Conservation (phyloP, 345 rosid species). For the Bretschneidera sinensis region DNA sequence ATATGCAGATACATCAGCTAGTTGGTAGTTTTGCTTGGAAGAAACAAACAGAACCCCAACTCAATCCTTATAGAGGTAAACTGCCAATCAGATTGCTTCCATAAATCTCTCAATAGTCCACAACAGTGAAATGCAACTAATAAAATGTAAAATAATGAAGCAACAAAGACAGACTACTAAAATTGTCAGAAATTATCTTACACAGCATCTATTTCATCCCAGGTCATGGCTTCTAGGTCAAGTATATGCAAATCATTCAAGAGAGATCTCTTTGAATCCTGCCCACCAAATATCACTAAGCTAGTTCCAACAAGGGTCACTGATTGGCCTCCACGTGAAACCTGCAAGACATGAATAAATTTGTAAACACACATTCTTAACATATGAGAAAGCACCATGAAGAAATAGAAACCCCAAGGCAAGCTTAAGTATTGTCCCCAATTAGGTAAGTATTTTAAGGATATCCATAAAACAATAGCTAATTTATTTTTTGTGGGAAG, state of each 20-base stretch:
- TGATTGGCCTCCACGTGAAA: conserved; percentile 97
- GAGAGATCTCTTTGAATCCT: conserved; percentile 86
- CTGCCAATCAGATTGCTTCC: background rate
- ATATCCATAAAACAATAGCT: too few species aligned
- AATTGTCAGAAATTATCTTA: too few species aligned
- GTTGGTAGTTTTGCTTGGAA: background rate
- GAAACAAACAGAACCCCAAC: background rate
- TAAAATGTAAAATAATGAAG: too few species aligned
- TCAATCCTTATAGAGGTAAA: background rate
- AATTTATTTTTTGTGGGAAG: too few species aligned
- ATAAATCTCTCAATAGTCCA: conserved; percentile 10
- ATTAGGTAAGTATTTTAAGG: too few species aligned
- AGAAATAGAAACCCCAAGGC: background rate
- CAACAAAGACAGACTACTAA: too few species aligned
- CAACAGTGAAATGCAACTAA: conserved; percentile 10
- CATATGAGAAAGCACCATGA: background rate
- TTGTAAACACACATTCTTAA: conserved; percentile 1
- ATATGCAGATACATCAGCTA: too few species aligned
- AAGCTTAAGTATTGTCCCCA: too few species aligned
- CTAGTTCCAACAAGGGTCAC: conserved; percentile 80
- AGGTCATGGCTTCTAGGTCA: conserved; percentile 95
- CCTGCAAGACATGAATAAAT: conserved; percentile 45
- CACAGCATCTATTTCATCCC: conserved; percentile 97
- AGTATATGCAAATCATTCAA: conserved; percentile 94
- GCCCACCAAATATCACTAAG: conserved; percentile 95